Percentiles rank a stretch among this genome's conserved stretches.
Evolutionary conservation across 768 basidiomycete genomes (phyloP).

Genomic region (Coprinopsis cinerea): DNA sequence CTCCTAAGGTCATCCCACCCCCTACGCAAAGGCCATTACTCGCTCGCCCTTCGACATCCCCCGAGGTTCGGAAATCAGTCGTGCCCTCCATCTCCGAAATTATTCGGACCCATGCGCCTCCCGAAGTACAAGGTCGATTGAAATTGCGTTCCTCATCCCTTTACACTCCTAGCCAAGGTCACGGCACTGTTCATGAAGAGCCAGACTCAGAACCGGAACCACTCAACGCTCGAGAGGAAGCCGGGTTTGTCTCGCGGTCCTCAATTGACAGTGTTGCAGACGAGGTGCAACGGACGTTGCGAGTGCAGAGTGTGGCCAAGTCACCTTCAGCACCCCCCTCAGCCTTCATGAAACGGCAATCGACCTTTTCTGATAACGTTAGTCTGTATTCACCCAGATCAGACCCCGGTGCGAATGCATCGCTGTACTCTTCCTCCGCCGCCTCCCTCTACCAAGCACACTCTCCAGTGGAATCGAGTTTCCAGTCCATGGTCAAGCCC

Average conservation of each 20-base stretch:
- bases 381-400: conserved; percentile 52
- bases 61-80: conserved; percentile 38
- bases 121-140: conserved; percentile 43
- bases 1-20: neutral
- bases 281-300: conserved; percentile 69
- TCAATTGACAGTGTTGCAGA: conserved; percentile 85
- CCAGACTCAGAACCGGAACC: conserved; percentile 49
- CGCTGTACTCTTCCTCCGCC: conserved; percentile 46
- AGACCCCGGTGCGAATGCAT: conserved; percentile 44
- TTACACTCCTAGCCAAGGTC: conserved; percentile 42
- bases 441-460: conserved; percentile 38
- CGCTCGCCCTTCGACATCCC: conserved; percentile 14
- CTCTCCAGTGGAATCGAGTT: conserved; percentile 42
- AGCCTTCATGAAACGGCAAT: conserved; percentile 43
- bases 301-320: conserved; percentile 43
- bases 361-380: conserved; percentile 49
- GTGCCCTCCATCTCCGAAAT: conserved; percentile 87
- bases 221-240: conserved; percentile 48
- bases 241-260: conserved; percentile 67
- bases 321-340: conserved; percentile 32
- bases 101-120: conserved; percentile 74
- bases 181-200: conserved; percentile 45
- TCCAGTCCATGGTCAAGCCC: conserved; percentile 37
- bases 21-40: conserved; percentile 4
- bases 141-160: conserved; percentile 44